phyloP scores from a whole-genome alignment of 495 filamentous ascomycete species.

The Rhypophila decipiens region DNA sequence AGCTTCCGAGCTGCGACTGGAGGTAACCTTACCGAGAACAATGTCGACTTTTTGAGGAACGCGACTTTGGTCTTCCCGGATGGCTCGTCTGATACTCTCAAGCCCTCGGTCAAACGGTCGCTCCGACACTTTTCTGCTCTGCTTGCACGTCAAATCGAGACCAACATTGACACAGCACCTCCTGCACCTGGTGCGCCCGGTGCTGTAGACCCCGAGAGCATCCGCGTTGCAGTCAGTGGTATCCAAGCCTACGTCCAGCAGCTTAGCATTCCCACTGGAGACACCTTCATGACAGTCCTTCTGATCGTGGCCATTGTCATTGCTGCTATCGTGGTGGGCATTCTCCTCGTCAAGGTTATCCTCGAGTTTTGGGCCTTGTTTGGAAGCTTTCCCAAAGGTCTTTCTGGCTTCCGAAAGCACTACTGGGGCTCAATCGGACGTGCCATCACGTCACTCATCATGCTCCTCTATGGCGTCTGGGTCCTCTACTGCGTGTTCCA shows the following conservation, averaged over 20 bases:
- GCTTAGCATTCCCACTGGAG: slow-evolving; percentile 74
- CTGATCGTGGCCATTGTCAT: slow-evolving; percentile 84
- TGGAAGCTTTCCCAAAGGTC: slow-evolving; percentile 74
- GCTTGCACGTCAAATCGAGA: slow-evolving; percentile 45
- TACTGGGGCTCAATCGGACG: slow-evolving; percentile 90
- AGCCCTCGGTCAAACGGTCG: slow-evolving; percentile 47
- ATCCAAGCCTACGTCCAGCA: slow-evolving; percentile 72
- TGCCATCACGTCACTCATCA: slow-evolving; percentile 83
- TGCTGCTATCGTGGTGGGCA: slow-evolving; percentile 75
- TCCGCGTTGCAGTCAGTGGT: slow-evolving; percentile 50
- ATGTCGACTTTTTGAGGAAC: slow-evolving; percentile 66
- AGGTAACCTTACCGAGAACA: slow-evolving; percentile 77
- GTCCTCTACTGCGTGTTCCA: slow-evolving; percentile 94
- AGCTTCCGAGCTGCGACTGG: slow-evolving; percentile 73
- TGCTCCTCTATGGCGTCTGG: slow-evolving; percentile 92
- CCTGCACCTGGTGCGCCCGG: slow-evolving; percentile 11
- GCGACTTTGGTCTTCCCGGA: slow-evolving; percentile 61
- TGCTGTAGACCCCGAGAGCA: slow-evolving; percentile 21
- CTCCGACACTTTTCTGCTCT: slow-evolving; percentile 42
- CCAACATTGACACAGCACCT: slow-evolving; percentile 40
- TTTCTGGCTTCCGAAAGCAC: slow-evolving; percentile 82
- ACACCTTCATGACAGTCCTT: slow-evolving; percentile 95
- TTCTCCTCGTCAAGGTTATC: slow-evolving; percentile 86
- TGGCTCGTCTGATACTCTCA: slow-evolving; percentile 35
- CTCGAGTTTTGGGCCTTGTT: slow-evolving; percentile 89